Base-by-base conservation (phyloP, 495 filamentous ascomycete species). In the Neurospora sp. region DNA sequence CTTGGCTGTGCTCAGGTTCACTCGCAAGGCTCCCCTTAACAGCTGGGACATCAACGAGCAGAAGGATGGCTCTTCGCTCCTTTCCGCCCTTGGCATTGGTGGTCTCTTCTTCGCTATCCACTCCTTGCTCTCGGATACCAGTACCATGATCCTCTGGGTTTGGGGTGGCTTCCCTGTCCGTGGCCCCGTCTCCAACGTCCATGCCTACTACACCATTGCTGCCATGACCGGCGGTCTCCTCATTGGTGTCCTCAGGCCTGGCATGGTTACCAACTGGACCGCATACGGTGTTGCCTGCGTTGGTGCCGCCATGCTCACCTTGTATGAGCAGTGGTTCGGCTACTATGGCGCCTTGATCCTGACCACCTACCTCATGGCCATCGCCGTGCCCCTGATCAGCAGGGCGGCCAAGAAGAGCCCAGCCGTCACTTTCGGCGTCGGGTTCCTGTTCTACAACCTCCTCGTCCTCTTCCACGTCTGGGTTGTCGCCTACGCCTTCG, bases 61-160 rank as follows among this genome's bases (percentile, higher is more conserved):
- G 70, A 81, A 76, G 73, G 76, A 87, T 69, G 93, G 94, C 9
- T 96, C 94, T 27, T 84, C 90, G 0, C 71, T 91, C 40, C 85
- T 96, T 61, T 87, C 94, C 59, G 91, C 89, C 37, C 73, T 97
- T 70, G 93, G 96, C 69, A 82, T 98, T 70, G 94, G 87, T 44
- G 96, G 93, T 70, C 79, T 98, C 22, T 85, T 97, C 76, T 99
- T 98, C 76, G 93, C 86, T n/a, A 84, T 98, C 77, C 94, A 98
- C 77, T 97, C 94, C 3, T 86, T 98, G 16, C 86, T 99, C 37
- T 97, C 96, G 0, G 96, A 99, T 79, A 98, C 94, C 0, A 98
- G 96, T 82, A 99, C 96, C 39, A 98, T 98, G 94, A 97, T 98
- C 73, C 86, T 93, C 35, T 99, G 96, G 96, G 93, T 92, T n/a